phyloP scores from a whole-genome alignment of 148 eudicot species.

The Vaccinium darrowii region DNA sequence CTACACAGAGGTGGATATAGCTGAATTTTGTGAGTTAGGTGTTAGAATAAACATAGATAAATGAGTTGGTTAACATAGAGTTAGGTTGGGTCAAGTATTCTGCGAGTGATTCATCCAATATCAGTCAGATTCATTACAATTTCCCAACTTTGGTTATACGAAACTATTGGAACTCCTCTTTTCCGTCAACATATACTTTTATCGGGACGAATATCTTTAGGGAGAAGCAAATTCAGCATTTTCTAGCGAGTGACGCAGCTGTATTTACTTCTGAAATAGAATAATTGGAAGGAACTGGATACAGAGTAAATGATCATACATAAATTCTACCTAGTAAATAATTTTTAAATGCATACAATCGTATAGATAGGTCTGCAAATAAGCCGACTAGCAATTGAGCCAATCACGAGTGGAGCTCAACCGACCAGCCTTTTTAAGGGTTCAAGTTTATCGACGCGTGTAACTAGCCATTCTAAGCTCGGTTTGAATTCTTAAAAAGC shows the following conservation, averaged over 20 bases:
- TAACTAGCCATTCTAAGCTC: neutral
- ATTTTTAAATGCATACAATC: neutral
- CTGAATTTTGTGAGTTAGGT: neutral
- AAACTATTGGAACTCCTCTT: neutral
- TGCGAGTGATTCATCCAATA: neutral
- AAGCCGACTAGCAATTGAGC: neutral
- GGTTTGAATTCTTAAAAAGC: neutral
- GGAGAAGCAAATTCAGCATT: neutral
- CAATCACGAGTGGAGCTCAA: neutral
- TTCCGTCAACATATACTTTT: neutral
- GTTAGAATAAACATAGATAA: neutral
- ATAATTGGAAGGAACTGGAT: neutral
- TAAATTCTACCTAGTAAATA: neutral
- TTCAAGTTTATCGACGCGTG: too few species aligned
- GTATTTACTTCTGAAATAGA: too few species aligned
- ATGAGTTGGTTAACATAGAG: neutral
- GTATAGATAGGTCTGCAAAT: neutral
- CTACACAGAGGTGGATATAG: neutral
- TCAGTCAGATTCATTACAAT: neutral
- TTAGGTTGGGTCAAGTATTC: neutral
- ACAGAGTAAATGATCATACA: too few species aligned
- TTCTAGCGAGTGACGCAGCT: too few species aligned
- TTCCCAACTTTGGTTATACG: neutral
- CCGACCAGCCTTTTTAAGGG: neutral
- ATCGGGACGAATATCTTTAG: too few species aligned